These are phyloP conservation scores for Fonsecaea erecta DNA, from an alignment of 2,329 filamentous ascomycete genomes.

Conservation along the genomic window DNA sequence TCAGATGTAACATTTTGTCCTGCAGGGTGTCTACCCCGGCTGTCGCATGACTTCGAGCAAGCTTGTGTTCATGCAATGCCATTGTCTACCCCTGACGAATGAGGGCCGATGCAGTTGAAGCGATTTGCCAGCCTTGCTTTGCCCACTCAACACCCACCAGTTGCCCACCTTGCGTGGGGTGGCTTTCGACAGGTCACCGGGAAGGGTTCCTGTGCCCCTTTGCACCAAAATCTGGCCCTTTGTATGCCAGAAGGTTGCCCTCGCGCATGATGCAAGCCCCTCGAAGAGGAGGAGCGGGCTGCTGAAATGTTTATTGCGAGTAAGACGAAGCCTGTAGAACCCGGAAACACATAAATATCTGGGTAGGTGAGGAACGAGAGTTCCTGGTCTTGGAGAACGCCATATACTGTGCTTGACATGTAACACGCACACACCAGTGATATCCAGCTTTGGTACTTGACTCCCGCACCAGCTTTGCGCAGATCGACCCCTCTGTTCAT, in stretches of 20 bases:
- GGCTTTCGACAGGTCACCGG: neutral
- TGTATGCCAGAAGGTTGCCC: neutral
- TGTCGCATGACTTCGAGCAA: neutral
- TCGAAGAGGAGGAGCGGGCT: neutral
- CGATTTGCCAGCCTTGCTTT: conserved; percentile 8
- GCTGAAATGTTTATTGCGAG: neutral
- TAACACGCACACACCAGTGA: neutral
- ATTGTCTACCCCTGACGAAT: neutral
- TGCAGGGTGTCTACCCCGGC: neutral
- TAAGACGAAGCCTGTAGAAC: neutral
- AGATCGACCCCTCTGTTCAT: neutral
- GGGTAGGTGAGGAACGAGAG: neutral
- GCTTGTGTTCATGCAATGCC: neutral
- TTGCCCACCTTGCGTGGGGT: conserved; percentile 8
- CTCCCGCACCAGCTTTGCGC: too few relatives aligned
- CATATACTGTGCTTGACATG: neutral
- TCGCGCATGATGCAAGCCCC: neutral
- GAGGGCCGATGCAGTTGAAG: neutral
- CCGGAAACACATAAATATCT: conserved; percentile 11
- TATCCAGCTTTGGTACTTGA: neutral
- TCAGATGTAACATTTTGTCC: neutral
- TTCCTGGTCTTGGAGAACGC: neutral
- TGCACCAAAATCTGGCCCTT: neutral
- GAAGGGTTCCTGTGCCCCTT: neutral
- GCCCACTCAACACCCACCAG: neutral